Percentiles rank a stretch among this genome's conserved stretches.
Conservation (phyloP, 352 stramenopile species). For the Phytophthora pluvialis region DNA sequence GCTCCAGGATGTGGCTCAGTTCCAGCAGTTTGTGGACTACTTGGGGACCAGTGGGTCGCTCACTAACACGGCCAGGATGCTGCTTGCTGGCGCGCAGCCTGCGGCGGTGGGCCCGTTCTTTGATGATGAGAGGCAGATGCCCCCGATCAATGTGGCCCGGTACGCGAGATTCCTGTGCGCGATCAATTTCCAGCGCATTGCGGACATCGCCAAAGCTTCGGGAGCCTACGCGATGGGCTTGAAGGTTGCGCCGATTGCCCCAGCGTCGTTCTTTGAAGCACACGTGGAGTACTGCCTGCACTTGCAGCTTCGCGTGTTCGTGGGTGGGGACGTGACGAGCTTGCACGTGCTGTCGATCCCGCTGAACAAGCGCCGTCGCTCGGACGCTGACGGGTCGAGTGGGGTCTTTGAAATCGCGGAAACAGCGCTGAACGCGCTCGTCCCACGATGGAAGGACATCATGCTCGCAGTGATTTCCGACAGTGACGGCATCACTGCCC, state of each 20-base stretch:
- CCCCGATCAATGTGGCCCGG: constrained; percentile 20
- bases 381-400: constrained; percentile 16
- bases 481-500: constrained; percentile 20
- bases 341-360: constrained; percentile 38
- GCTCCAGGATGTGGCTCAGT: constrained; percentile 18
- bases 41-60: constrained; percentile 29
- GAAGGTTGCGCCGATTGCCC: constrained; percentile 24
- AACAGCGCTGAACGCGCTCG: constrained; percentile 25
- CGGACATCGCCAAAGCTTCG: constrained; percentile 17
- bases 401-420: constrained; percentile 35
- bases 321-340: constrained; percentile 20
- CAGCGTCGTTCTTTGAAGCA: constrained; percentile 24
- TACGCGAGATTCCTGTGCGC: constrained; percentile 35
- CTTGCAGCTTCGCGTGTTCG: constrained; percentile 35
- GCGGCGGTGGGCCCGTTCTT: constrained; percentile 15
- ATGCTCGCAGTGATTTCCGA: constrained; percentile 34
- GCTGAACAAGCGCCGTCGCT: constrained; percentile 31
- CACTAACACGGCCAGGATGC: constrained; percentile 22
- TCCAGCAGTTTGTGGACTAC: constrained; percentile 37
- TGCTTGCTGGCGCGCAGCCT: constrained; percentile 7
- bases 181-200: constrained; percentile 37
- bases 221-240: constrained; percentile 27
- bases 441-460: constrained; percentile 22
- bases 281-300: constrained; percentile 41
- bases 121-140: constrained; percentile 2